Percentiles rank a stretch among this genome's conserved stretches.
Conservation (phyloP, 2,329 filamentous ascomycete species). For the Hymenoscyphus albidus region DNA sequence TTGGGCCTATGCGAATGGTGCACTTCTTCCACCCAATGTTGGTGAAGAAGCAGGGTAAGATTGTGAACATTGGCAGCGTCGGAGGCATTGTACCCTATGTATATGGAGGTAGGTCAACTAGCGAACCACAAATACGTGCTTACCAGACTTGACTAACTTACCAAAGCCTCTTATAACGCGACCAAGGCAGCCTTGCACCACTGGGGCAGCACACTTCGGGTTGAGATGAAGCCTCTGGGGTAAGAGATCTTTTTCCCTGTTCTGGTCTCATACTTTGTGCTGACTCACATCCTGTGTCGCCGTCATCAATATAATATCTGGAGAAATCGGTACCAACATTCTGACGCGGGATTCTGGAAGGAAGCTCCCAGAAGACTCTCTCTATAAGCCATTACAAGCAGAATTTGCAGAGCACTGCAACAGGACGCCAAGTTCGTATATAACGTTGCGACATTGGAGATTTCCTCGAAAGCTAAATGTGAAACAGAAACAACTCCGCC, state of each 20-base stretch:
- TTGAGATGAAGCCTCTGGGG: constrained; percentile 22
- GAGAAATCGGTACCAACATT: constrained; percentile 33
- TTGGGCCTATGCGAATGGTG: constrained; percentile 32
- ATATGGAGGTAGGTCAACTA: constrained; percentile 30
- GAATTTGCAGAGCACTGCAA: constrained; percentile 26
- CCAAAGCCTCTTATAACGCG: constrained; percentile 37
- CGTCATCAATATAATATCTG: constrained; percentile 27
- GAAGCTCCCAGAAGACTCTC: constrained; percentile 27
- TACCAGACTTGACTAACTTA: too few species aligned
- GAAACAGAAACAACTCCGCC: constrained; percentile 15
- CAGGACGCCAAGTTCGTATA: constrained; percentile 24
- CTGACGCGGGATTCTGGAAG: constrained; percentile 24
- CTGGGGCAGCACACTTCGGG: constrained; percentile 19
- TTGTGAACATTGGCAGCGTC: constrained; percentile 30
- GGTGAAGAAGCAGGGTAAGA: constrained; percentile 24
- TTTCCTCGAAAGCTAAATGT: constrained; percentile 3
- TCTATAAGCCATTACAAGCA: constrained; percentile 20
- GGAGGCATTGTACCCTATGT: constrained; percentile 25
- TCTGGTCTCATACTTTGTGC: too few species aligned
- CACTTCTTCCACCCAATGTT: constrained; percentile 28
- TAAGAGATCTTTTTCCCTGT: background rate
- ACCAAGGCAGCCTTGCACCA: constrained; percentile 42
- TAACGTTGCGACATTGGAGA: background rate
- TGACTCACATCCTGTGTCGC: background rate
- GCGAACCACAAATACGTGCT: too few species aligned